These are phyloP conservation scores for Venturia nashicola DNA, from an alignment of 2,329 filamentous ascomycete species.

Conservation along the genomic window DNA sequence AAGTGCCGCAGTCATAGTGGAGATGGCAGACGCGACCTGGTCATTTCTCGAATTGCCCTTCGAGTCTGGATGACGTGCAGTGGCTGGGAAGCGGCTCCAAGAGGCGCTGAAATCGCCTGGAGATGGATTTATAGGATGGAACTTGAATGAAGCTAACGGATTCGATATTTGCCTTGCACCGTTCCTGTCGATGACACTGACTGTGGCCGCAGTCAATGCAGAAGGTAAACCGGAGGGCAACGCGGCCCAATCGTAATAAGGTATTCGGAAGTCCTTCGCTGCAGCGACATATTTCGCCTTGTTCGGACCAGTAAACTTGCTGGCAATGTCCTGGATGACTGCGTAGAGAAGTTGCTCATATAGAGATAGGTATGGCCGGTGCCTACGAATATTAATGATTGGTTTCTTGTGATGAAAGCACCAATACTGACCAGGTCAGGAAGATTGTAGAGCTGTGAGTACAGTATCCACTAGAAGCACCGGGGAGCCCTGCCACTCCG, in stretches of 20 bases:
- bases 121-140: conserved; percentile 8
- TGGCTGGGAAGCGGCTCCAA: conserved; percentile 9
- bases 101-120: conserved; percentile 8
- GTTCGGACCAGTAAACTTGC: conserved; percentile 6
- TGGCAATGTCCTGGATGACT: conserved; percentile 15
- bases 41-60: background rate
- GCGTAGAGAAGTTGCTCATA: conserved; percentile 32
- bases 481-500: conserved; percentile 35
- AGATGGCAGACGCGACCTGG: background rate
- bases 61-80: background rate
- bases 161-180: background rate
- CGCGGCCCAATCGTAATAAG: conserved; percentile 24
- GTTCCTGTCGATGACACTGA: background rate
- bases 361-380: conserved; percentile 63
- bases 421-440: conserved; percentile 59
- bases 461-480: conserved; percentile 53
- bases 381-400: conserved; percentile 44
- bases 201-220: conserved; percentile 9
- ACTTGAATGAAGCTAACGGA: conserved; percentile 4
- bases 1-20: background rate
- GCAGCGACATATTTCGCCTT: conserved; percentile 15
- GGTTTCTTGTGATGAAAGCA: background rate
- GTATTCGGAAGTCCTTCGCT: conserved; percentile 20
- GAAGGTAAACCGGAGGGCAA: conserved; percentile 9
- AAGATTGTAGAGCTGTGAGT: conserved; percentile 67